Base-by-base conservation (phyloP, 129 eudicot genomes). In the Centella asiatica region DNA sequence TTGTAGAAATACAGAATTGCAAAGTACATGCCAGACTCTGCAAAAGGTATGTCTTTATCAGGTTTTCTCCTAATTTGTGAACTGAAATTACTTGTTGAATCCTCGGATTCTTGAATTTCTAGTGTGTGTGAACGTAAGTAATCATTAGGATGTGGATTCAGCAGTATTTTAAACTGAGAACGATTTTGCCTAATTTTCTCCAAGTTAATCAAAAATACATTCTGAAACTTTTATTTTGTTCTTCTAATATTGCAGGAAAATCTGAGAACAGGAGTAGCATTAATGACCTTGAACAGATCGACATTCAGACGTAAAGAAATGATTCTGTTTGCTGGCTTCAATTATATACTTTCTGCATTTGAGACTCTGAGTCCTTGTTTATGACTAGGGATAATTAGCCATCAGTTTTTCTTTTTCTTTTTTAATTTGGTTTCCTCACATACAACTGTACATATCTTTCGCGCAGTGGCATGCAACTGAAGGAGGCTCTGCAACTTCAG, bases 1-100 rank as follows among this genome's bases (percentile, higher is more conserved):
- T 54, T 74, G 78, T 69, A 92, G 96, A 92, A 92, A 82, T 92
- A 87, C 44, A 71, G 96, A 77, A 82, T 78, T 31, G 96, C 96
- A 24, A 92, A 92, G 59, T 82, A 73, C 61, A 71, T 87, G 56
- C 86, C 98, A 0, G 90, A 87, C 37, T 64, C 90, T 42, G 66
- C 79, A 40, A 82, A 84, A 87, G 92, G 95, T 84, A 79, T 56
- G 53, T 27, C 37, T 64, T 73, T 53, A 18, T 23, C 17, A 47
- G 3, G 13, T 57, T 14, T 8, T 37, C 19, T 26, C 60, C 40
- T n/a, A 29, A 70, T 52, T 67, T 29, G 2, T 58, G 32, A 22
- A 17, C 48, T 23, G 25, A 14, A 28, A 6, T 42, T 63, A 22
- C 19, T 25, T 20, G 60, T 42, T 62, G 32, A n/a, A n/a, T 54